Evolutionary conservation across 1,139 yeast species (phyloP).

Genomic region (Kodamaea suecica): DNA sequence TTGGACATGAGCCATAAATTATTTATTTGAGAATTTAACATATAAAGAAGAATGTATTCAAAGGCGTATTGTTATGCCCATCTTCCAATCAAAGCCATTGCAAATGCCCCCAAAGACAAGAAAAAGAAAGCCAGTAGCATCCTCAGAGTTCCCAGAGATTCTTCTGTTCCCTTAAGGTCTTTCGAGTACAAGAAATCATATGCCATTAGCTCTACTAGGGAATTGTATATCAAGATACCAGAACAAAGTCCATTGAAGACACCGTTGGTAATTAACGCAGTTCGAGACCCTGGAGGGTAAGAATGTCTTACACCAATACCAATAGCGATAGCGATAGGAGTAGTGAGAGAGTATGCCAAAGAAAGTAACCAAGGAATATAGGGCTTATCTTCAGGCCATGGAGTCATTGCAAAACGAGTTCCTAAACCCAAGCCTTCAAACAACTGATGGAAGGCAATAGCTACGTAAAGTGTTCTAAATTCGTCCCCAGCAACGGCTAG

Average conservation of each 20-base stretch:
- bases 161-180: conserved; percentile 10
- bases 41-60: background rate
- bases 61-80: conserved; percentile 20
- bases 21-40: no score
- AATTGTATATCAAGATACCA: conserved; percentile 39
- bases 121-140: conserved; percentile 25
- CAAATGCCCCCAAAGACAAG: conserved; percentile 18
- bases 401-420: conserved; percentile 35
- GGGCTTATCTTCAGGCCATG: conserved; percentile 31
- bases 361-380: conserved; percentile 37
- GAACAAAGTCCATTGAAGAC: conserved; percentile 37
- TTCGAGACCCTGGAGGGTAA: conserved; percentile 33
- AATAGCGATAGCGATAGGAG: conserved; percentile 36
- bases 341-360: conserved; percentile 29
- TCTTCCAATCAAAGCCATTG: conserved; percentile 23
- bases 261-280: conserved; percentile 35
- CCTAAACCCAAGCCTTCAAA: conserved; percentile 45
- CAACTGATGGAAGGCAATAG: conserved; percentile 40
- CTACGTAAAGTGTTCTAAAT: conserved; percentile 34
- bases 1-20: no score
- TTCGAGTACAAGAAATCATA: conserved; percentile 32
- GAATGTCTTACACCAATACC: conserved; percentile 36
- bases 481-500: conserved; percentile 39
- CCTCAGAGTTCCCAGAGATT: conserved; percentile 16
- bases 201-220: conserved; percentile 42